Base-by-base conservation (phyloP, 805 yeast species). In the Lipomyces spencermartinsiae region DNA sequence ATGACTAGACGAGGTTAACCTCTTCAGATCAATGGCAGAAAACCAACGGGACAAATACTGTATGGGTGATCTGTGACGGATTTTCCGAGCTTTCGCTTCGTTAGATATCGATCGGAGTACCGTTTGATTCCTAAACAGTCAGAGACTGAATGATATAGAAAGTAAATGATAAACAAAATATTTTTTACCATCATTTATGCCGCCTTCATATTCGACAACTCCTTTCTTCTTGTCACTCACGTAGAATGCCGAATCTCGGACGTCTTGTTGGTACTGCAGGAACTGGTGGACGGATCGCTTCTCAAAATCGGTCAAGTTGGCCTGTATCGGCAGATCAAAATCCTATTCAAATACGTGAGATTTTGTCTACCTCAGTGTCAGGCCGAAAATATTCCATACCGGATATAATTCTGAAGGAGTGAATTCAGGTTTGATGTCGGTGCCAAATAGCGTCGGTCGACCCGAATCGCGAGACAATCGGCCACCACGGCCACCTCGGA, bases 101-200 rank as follows among this genome's bases (percentile, higher is more conserved):
- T 63, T 1, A 68, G 64, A 56, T 69, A 71, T 25, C 72, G 60
- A 58, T 73, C 75, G 2, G 75, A 69, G 60, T 73, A 73, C 8
- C 75, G 70, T 58, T 73, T 73, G 55, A 73, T 73, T 8, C 70
- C 71, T 67, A 22, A 10, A 25, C 4, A 19, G 10, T 53, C 5
- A 9, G 33, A 22, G 16, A 46, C 29, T 8, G 39, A 2, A 19
- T 29, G 19, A 37, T 22, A 19, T 25, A 16, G 16, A 8, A n/a
- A 10, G 5, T 14, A 2, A 2, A 16, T 33, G 16, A 33, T 9
- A 12, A 51, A n/a, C 16, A 22, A 3, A 31, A 12, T n/a, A 29
- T 10, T 4, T 4, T 43, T 29, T 54, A 55, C 72, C 72, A 37
- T 69, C 72, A 37, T 69, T 67, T 31, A 68, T 54, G 19, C 72